Evolutionary conservation across 73 alveolate genomes (phyloP).

Genomic region (Paramecium pentaurelia): DNA sequence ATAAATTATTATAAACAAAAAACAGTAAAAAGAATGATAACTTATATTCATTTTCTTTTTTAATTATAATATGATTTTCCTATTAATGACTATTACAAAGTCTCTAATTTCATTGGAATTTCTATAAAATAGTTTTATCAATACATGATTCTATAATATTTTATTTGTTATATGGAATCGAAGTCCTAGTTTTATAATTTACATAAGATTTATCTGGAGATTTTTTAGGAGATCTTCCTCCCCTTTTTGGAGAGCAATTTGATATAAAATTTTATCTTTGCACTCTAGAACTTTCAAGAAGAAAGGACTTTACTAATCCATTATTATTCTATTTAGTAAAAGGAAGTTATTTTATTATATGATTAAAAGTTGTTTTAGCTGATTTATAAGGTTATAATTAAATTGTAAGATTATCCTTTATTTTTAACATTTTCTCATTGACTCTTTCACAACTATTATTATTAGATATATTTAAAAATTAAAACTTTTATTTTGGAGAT

Average conservation of each 20-base stretch:
- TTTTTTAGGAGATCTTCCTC: not conserved
- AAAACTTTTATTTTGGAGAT: not conserved
- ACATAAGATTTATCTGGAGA: not conserved
- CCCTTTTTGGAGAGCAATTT: not conserved
- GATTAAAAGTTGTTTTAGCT: not conserved
- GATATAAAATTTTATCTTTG: not conserved
- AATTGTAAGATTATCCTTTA: not conserved
- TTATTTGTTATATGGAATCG: not conserved
- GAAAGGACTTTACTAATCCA: not conserved
- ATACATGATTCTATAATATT: not conserved
- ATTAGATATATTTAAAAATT: not conserved
- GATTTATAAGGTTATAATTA: slow-evolving; percentile 34
- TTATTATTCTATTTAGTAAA: not conserved
- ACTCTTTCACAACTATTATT: not conserved
- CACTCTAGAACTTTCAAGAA: not conserved
- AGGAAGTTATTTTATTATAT: not conserved
- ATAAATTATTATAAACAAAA: not conserved
- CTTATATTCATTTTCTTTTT: not conserved
- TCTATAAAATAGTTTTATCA: not conserved
- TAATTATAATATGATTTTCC: not conserved
- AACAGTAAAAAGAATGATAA: not conserved
- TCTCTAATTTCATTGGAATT: not conserved
- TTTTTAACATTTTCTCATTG: not conserved
- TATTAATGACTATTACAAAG: not conserved
- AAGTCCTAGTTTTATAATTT: not conserved